phyloP scores from a whole-genome alignment of 768 basidiomycete species.

The Kwoniella botswanensis region DNA sequence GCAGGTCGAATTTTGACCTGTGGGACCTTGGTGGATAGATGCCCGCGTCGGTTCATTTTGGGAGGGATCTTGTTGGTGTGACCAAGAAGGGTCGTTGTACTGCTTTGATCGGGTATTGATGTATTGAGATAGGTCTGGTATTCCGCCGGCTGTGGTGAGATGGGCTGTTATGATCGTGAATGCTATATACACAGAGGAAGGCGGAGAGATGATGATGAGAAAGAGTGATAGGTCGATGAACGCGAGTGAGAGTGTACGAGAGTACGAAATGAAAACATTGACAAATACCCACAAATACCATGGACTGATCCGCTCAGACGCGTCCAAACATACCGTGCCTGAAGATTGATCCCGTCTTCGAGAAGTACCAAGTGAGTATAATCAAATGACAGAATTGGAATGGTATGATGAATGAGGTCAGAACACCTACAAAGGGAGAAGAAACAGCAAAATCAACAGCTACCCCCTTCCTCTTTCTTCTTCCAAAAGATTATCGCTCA shows the following conservation, averaged over 20 bases:
- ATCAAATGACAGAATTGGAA: not conserved
- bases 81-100: not conserved
- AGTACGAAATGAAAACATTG: slow-evolving; percentile 17
- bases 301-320: slow-evolving; percentile 3
- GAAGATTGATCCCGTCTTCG: slow-evolving; percentile 20
- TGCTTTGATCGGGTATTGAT: not conserved
- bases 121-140: too few species aligned
- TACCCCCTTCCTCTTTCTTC: not conserved
- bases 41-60: slow-evolving; percentile 54
- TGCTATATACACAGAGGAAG: not conserved
- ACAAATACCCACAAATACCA: not conserved
- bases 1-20: slow-evolving; percentile 59
- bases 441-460: not conserved
- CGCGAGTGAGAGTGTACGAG: not conserved
- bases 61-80: not conserved
- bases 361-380: not conserved
- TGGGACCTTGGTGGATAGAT: slow-evolving; percentile 57
- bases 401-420: not conserved
- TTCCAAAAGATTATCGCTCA: too few species aligned
- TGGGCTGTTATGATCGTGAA: not conserved
- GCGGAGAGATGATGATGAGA: not conserved
- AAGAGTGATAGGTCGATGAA: not conserved
- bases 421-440: not conserved
- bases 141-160: not conserved
- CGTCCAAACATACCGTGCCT: slow-evolving; percentile 17